Percentiles rank a stretch among this genome's conserved stretches.
These are phyloP conservation scores for Aspergillus sp. DNA, from an alignment of 2,329 filamentous ascomycete species.

Conservation along the genomic window DNA sequence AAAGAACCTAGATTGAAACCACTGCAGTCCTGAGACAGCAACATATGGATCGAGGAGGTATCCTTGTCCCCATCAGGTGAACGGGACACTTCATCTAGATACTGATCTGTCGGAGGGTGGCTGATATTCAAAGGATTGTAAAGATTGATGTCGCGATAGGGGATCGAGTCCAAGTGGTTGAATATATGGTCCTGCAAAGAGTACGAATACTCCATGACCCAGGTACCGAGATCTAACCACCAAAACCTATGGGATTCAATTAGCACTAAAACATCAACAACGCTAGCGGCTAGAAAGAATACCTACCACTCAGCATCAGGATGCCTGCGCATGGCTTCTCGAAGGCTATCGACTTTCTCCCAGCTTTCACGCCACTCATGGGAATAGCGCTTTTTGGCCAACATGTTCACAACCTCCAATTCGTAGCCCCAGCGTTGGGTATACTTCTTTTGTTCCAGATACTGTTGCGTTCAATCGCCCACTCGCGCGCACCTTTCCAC, in stretches of 20 bases:
- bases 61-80: constrained; percentile 75
- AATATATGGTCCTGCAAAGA: constrained; percentile 90
- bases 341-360: constrained; percentile 96
- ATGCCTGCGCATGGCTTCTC: constrained; percentile 85
- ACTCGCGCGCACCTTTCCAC: constrained; percentile 95
- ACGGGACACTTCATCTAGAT: constrained; percentile 69
- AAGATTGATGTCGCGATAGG: constrained; percentile 92
- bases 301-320: constrained; percentile 91
- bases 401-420: constrained; percentile 95
- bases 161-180: constrained; percentile 65
- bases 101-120: constrained; percentile 69
- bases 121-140: constrained; percentile 94
- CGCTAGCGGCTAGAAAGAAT: constrained; percentile 7
- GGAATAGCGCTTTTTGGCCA: constrained; percentile 95
- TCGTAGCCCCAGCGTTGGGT: constrained; percentile 87
- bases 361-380: constrained; percentile 99
- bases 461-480: constrained; percentile 96
- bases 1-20: constrained; percentile 98
- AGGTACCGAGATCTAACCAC: constrained; percentile 98
- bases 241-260: constrained; percentile 62
- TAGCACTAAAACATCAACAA: not conserved
- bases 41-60: constrained; percentile 73
- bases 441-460: constrained; percentile 91
- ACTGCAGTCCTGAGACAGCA: constrained; percentile 88
- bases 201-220: constrained; percentile 92